Percentiles rank a stretch among this genome's conserved stretches.
Conservation (phyloP, 768 basidiomycete genomes). For the Psilocybe subaeruginosa region DNA sequence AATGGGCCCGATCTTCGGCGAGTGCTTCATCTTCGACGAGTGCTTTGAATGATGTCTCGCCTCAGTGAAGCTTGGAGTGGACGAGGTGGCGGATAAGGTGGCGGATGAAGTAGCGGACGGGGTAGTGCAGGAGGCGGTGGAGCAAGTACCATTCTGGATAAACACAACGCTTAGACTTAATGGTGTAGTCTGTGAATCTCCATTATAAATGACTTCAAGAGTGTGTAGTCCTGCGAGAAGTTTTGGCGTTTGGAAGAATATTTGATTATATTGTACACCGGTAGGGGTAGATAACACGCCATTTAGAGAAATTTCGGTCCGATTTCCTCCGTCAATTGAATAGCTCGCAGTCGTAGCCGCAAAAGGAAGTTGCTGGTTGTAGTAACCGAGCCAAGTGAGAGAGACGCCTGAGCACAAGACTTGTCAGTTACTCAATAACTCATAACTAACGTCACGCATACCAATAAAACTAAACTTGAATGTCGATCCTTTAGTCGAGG, state of each 20-base stretch:
- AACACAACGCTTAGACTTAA: constrained; percentile 21
- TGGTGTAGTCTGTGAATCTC: constrained; percentile 21
- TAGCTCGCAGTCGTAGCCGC: constrained; percentile 26
- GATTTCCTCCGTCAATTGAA: constrained; percentile 27
- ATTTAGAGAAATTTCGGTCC: constrained; percentile 15
- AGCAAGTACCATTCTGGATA: constrained; percentile 11
- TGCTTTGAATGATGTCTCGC: no score
- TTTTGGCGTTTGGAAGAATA: constrained; percentile 22
- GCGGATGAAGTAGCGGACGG: no score
- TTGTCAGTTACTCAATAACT: no score
- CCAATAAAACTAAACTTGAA: constrained; percentile 29
- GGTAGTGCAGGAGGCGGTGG: background rate
- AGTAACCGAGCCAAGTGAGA: constrained; percentile 26
- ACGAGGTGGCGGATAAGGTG: no score
- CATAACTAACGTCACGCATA: constrained; percentile 2
- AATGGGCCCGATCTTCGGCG: no score
- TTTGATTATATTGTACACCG: constrained; percentile 18
- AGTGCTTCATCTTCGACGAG: no score
- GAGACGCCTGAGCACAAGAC: constrained; percentile 23
- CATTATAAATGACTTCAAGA: constrained; percentile 25
- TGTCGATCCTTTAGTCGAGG: constrained; percentile 20
- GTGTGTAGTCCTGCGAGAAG: constrained; percentile 23
- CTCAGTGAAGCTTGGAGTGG: no score
- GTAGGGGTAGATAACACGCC: constrained; percentile 17
- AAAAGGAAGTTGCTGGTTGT: constrained; percentile 25